Evolutionary conservation across 148 eudicot species (phyloP).

Genomic region (Selenicereus undatus): DNA sequence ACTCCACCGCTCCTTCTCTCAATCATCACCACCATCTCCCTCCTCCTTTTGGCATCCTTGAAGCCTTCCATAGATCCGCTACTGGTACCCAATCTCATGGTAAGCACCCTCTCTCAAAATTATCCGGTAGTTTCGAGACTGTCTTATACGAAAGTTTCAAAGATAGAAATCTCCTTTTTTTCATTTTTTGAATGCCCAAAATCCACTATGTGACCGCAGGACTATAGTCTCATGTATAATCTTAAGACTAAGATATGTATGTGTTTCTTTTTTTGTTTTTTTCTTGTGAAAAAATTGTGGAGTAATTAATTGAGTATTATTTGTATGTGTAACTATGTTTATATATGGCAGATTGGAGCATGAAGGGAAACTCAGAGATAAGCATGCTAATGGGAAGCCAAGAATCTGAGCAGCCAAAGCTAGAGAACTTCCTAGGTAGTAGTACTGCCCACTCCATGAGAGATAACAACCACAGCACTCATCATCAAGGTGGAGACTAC

Average conservation of each 20-base stretch:
- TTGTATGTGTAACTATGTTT: slow-evolving; percentile 1
- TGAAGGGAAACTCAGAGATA: slow-evolving; percentile 43
- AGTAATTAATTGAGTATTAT: slow-evolving; percentile 1
- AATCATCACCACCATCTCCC: slow-evolving; percentile 36
- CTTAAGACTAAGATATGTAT: no score
- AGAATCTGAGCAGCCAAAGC: slow-evolving; percentile 58
- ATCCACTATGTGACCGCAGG: no score
- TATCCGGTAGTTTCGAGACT: no score
- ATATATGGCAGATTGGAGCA: slow-evolving; percentile 52
- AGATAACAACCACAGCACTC: slow-evolving; percentile 2
- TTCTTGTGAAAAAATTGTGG: not conserved
- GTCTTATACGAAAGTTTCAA: no score
- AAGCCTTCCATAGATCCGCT: slow-evolving; percentile 52
- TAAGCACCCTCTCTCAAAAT: slow-evolving; percentile 16
- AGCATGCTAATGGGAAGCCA: slow-evolving; percentile 48
- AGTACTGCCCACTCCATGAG: slow-evolving; percentile 32
- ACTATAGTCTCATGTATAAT: no score
- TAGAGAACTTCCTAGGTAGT: slow-evolving; percentile 72
- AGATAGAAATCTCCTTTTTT: no score
- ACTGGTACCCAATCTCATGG: slow-evolving; percentile 64
- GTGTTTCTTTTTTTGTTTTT: slow-evolving; percentile 30
- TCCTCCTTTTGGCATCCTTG: slow-evolving; percentile 60
- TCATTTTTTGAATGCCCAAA: no score
- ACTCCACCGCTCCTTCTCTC: slow-evolving; percentile 34
- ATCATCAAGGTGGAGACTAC: slow-evolving; percentile 29